Conservation (phyloP, 2,329 filamentous ascomycete species). For the Ceratocystis huliohia region DNA sequence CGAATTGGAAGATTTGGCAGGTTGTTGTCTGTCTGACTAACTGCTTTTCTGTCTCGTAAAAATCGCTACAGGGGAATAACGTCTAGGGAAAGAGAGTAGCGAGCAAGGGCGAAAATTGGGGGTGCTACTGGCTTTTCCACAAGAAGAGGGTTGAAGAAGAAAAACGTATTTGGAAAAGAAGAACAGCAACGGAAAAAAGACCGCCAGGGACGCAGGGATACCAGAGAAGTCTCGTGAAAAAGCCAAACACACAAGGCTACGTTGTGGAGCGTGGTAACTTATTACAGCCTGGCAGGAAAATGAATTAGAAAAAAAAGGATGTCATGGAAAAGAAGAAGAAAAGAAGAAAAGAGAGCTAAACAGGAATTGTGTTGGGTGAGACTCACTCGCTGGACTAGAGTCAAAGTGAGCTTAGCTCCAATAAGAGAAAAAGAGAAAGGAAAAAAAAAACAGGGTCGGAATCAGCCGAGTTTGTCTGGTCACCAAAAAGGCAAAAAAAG, state of each 20-base stretch:
- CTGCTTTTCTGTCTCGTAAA: neutral
- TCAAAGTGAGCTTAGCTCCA: conserved; percentile 10
- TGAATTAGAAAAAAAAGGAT: conserved; percentile 14
- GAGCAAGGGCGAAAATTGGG: neutral
- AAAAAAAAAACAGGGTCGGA: conserved; percentile 11
- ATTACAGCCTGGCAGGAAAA: neutral
- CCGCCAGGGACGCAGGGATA: neutral
- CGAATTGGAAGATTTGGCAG: neutral
- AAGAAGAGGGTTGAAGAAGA: neutral
- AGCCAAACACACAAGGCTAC: conserved; percentile 16
- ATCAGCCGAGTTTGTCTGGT: conserved; percentile 12
- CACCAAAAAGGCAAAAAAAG: conserved; percentile 8
- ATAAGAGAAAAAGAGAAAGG: conserved; percentile 5
- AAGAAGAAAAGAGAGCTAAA: conserved; percentile 14
- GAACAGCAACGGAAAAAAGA: neutral
- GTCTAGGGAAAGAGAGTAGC: neutral
- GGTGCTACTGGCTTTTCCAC: neutral
- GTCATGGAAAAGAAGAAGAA: conserved; percentile 16
- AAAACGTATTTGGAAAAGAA: neutral
- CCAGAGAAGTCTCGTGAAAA: neutral
- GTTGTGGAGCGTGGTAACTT: neutral
- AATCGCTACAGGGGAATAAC: neutral
- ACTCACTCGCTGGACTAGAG: conserved; percentile 7
- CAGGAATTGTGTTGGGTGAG: conserved; percentile 16
- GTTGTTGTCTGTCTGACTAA: neutral